Evolutionary conservation across 108 stramenopile species (phyloP), one percentile per base, ranked within the genome.

Genomic region (Phaeodactylum tricornutum): DNA sequence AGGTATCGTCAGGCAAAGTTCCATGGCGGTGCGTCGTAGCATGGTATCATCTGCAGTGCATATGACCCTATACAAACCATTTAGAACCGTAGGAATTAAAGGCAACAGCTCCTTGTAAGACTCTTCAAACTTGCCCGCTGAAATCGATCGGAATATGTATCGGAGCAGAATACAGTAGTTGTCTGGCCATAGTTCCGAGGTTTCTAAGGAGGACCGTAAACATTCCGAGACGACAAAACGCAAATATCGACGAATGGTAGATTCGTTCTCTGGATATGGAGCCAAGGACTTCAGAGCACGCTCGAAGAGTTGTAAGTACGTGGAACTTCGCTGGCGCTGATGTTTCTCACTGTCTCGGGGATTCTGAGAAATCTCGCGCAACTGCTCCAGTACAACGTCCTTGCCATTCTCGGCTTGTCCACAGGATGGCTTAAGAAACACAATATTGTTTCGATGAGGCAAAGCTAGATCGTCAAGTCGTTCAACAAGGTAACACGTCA

Each of bases 61-160:
- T 26, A 69, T 84, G 22, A 93, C 65, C 23, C 84, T 57, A 48
- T 77, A 72, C 34, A 93, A 63, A 11, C 81, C 87, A 64, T 90
- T 89, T 29, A 89, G 55, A 6, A 87, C 66, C 3, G 76, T 62
- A 17, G 92, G 81, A 29, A 89, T 62, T 32, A 94, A 50, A 29
- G 84, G 86, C 15, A 77, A 47, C 17, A 94, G 43, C 53, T 94
- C 89, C 55, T 64, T 70, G 58, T 89, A 89, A 1, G 86, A 88
- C 50, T 74, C 77, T 66, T 95, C 94, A 61, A 95, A 92, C 56
- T 96, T 94, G 29, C 96, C 87, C 31, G 80, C 87, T 0, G 89
- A 83, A 38, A 98, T 84, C 27, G 77, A 75, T 31, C 90, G 79
- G 57, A 95, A 93, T 16, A 98, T 67, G 9, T 73, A 67, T 22